Evolutionary conservation across 1,139 yeast species (phyloP).

Genomic region (Saccharomyces pastorianus): DNA sequence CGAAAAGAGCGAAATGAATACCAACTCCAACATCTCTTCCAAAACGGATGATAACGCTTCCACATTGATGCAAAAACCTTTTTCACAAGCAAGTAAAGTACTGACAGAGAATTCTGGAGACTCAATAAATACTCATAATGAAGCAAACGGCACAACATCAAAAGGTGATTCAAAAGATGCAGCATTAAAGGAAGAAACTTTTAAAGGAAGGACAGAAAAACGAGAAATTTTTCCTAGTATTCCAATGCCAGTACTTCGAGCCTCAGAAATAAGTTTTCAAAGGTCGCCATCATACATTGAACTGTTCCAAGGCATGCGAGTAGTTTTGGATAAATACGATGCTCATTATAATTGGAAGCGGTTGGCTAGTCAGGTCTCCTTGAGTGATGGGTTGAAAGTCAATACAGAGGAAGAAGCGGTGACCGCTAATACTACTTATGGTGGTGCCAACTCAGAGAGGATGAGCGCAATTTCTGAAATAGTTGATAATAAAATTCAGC

Average conservation of each 20-base stretch:
- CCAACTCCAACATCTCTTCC: background rate
- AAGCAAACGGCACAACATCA: background rate
- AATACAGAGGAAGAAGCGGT: constrained; percentile 1
- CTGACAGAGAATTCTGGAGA: background rate
- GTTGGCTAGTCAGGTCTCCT: constrained; percentile 20
- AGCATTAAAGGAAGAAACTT: background rate
- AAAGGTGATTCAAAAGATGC: background rate
- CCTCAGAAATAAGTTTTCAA: constrained; percentile 6
- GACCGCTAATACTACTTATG: background rate
- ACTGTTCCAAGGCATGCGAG: constrained; percentile 26
- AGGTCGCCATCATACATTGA: constrained; percentile 28
- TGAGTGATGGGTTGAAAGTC: constrained; percentile 10
- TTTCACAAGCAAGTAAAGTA: background rate
- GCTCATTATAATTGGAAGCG: constrained; percentile 29
- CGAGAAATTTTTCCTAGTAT: background rate
- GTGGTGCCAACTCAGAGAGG: background rate
- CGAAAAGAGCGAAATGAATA: background rate
- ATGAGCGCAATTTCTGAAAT: background rate
- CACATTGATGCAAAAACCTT: background rate
- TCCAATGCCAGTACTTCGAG: background rate
- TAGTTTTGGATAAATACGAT: constrained; percentile 27
- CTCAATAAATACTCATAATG: background rate
- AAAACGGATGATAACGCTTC: background rate
- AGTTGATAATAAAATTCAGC: background rate
- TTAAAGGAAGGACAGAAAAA: background rate